Conservation (phyloP, 208 protist genomes). For the Wallacemonas collosoma region DNA sequence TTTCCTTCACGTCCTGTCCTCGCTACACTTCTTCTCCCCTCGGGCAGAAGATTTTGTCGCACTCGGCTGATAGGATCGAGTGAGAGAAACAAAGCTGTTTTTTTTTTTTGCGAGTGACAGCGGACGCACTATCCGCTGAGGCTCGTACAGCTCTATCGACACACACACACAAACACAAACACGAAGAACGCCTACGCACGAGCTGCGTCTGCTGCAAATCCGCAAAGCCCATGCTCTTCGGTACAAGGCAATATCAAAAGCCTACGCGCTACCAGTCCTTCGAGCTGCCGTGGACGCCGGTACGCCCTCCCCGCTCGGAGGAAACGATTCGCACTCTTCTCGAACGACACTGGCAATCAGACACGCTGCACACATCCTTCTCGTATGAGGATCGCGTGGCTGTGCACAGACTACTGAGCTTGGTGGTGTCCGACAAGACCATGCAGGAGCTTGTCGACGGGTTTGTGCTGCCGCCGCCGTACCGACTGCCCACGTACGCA, state of each 20-base stretch:
- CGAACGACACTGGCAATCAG: background rate
- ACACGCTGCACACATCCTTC: conserved; percentile 22
- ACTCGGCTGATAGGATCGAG: no score
- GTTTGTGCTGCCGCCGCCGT: conserved; percentile 68
- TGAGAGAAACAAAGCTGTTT: no score
- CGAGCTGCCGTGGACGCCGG: conserved; percentile 60
- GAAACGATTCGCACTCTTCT: conserved; percentile 25
- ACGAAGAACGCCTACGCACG: background rate
- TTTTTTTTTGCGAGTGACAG: no score
- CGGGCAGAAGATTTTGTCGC: no score
- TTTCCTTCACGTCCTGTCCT: no score
- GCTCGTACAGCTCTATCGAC: background rate
- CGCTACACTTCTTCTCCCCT: no score
- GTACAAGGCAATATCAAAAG: background rate
- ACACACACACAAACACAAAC: conserved; percentile 7
- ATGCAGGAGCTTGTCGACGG: conserved; percentile 70
- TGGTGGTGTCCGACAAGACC: conserved; percentile 41
- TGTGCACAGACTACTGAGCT: conserved; percentile 61
- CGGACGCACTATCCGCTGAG: no score
- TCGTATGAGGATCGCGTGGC: conserved; percentile 59
- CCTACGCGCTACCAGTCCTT: conserved; percentile 39
- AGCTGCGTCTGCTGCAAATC: no score
- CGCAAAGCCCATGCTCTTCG: background rate
- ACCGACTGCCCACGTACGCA: conserved; percentile 11
- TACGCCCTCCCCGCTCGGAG: conserved; percentile 32